phyloP scores from a whole-genome alignment of 1,284 basidiomycete genomes.

The Heterobasidion irregulare region DNA sequence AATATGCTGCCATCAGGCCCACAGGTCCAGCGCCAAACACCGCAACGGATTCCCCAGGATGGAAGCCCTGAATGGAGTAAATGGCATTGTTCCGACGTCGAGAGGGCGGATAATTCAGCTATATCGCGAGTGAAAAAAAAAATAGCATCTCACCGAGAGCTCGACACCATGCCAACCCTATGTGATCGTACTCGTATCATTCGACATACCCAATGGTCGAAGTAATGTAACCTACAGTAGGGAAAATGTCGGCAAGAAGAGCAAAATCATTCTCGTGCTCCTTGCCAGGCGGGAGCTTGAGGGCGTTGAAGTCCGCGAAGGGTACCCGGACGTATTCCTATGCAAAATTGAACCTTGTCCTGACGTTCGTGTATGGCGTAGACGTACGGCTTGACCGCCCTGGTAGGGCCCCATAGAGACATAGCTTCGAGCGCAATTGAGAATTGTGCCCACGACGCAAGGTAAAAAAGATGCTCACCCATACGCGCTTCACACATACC shows the following conservation, averaged over 20 bases:
- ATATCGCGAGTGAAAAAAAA: no score
- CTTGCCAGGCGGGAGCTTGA: slow-evolving; percentile 40
- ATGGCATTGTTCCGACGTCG: neutral
- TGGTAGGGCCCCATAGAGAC: no score
- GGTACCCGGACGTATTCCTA: no score
- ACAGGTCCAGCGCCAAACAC: slow-evolving; percentile 44
- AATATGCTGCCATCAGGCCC: slow-evolving; percentile 46
- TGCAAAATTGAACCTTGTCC: no score
- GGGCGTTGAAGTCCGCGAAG: neutral
- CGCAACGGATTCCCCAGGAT: slow-evolving; percentile 40
- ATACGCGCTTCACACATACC: no score
- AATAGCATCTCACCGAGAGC: slow-evolving; percentile 26
- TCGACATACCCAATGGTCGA: neutral
- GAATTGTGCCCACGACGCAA: no score
- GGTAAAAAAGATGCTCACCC: no score
- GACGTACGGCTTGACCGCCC: no score
- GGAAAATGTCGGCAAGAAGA: slow-evolving; percentile 44
- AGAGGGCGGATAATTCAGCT: no score
- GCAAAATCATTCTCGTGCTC: slow-evolving; percentile 49
- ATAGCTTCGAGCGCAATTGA: no score
- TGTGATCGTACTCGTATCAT: neutral
- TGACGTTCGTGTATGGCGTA: no score
- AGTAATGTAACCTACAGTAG: slow-evolving; percentile 26
- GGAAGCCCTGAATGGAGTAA: slow-evolving; percentile 28
- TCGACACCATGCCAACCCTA: slow-evolving; percentile 47